Percentiles rank a stretch among this genome's conserved stretches.
These are phyloP conservation scores for Solanum paucissectum DNA, from an alignment of 257 asterid species.

Conservation along the genomic window DNA sequence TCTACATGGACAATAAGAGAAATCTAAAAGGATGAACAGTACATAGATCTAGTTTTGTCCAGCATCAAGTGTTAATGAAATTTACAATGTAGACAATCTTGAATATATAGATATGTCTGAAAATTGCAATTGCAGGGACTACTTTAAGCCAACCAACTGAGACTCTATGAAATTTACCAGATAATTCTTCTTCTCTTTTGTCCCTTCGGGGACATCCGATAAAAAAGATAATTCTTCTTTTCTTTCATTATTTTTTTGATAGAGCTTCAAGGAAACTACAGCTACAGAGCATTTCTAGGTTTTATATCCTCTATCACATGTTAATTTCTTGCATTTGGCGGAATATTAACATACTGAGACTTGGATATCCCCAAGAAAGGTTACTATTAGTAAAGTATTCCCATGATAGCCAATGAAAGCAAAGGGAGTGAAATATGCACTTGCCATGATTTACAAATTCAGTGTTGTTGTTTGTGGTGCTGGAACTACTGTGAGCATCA, in stretches of 20 bases:
- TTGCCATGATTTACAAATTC: slow-evolving; percentile 83
- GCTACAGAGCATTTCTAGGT: not conserved
- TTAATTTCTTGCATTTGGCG: not conserved
- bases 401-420: not conserved
- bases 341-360: not conserved
- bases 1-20: not conserved
- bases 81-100: not conserved
- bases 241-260: not conserved
- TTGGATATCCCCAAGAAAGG: not conserved
- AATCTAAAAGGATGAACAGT: not conserved
- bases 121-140: not conserved
- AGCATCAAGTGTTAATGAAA: not conserved
- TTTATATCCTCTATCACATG: not conserved
- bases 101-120: not conserved
- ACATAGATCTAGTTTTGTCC: not conserved
- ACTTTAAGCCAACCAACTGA: not conserved
- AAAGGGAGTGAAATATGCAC: slow-evolving; percentile 2
- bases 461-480: slow-evolving; percentile 49
- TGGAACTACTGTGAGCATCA: slow-evolving; percentile 46
- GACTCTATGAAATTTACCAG: not conserved
- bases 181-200: not conserved
- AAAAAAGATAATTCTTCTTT: not conserved
- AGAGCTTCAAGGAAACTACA: not conserved
- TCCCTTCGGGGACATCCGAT: not conserved
- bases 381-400: not conserved